Conservation (phyloP, 164 flowering plant species). For the Umbilicus rupestris region DNA sequence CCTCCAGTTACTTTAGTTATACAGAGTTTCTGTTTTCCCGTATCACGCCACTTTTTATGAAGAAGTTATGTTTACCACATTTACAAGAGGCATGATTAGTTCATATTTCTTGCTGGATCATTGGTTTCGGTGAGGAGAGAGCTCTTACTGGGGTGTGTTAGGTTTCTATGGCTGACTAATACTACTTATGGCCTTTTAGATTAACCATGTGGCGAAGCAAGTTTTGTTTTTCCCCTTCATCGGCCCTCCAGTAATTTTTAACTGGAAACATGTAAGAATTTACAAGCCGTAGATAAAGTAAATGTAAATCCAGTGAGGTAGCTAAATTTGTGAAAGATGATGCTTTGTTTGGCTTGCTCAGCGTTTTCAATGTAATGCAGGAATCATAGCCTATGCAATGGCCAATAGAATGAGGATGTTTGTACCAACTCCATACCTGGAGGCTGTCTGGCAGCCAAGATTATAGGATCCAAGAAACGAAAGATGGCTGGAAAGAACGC, state of each 20-base stretch:
- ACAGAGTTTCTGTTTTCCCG: neutral
- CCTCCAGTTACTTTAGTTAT: neutral
- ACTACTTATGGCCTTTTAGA: neutral
- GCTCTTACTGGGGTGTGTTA: neutral
- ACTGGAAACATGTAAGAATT: neutral
- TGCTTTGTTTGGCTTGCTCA: neutral
- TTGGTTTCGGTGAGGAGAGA: neutral
- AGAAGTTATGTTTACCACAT: neutral
- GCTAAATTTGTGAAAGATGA: neutral
- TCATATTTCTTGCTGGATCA: constrained; percentile 5
- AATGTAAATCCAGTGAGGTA: neutral
- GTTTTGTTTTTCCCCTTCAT: neutral
- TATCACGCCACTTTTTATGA: neutral
- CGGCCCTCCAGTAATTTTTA: neutral
- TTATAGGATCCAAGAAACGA: no score
- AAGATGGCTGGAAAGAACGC: neutral
- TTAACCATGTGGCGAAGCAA: neutral
- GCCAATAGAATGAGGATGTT: neutral
- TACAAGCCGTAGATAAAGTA: neutral
- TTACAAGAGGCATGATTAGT: neutral
- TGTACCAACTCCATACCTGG: neutral
- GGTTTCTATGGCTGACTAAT: neutral
- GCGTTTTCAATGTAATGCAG: neutral
- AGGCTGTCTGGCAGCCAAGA: neutral
- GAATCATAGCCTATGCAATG: neutral